Evolutionary conservation across 140 eudicot genomes (phyloP).

Genomic region (Ambrosia hybrid): DNA sequence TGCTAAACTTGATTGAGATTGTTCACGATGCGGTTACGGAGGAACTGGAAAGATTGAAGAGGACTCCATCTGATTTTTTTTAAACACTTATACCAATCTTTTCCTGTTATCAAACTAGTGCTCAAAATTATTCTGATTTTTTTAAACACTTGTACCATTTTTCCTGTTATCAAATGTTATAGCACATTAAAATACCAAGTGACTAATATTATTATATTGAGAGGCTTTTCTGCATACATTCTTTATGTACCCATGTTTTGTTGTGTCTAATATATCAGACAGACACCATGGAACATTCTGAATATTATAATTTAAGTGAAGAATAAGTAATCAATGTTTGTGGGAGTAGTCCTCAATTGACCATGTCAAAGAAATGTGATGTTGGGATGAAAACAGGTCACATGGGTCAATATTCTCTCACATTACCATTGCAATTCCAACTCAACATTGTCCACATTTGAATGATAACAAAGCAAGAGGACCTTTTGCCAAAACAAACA

Average conservation of each 20-base stretch:
- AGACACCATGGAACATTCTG: conserved; percentile 1
- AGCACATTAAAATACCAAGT: no score
- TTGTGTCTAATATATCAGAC: not conserved
- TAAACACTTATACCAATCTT: no score
- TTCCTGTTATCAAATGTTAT: no score
- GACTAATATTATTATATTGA: no score
- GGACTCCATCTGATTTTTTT: no score
- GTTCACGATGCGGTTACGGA: no score
- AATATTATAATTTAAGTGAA: not conserved
- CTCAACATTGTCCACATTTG: conserved; percentile 14
- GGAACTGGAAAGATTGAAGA: no score
- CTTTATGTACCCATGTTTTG: not conserved
- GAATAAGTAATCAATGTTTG: not conserved
- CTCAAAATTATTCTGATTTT: no score
- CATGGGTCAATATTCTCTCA: conserved; percentile 28
- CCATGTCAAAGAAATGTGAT: not conserved
- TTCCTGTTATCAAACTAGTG: no score
- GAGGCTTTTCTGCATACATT: not conserved
- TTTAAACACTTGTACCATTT: no score
- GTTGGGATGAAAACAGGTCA: conserved; percentile 16
- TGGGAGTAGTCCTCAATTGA: conserved; percentile 7
- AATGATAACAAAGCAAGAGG: not conserved
- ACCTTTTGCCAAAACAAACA: not conserved
- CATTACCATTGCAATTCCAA: conserved; percentile 22
- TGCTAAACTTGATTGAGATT: no score